Evolutionary conservation across 2,329 filamentous ascomycete species (phyloP).

Genomic region (Colletotrichum acutatum): DNA sequence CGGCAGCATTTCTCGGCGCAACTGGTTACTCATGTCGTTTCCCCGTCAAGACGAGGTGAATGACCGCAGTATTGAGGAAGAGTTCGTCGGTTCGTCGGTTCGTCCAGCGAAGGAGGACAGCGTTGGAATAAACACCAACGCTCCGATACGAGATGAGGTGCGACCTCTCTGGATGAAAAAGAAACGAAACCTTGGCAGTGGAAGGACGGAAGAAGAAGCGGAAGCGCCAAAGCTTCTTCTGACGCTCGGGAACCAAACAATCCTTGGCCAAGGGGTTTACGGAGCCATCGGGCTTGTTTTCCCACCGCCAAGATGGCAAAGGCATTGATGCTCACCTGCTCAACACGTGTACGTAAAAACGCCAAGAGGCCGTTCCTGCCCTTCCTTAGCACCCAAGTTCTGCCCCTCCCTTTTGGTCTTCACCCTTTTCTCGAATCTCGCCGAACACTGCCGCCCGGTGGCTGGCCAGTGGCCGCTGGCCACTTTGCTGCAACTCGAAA

Average conservation of each 20-base stretch:
- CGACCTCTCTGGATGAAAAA: neutral
- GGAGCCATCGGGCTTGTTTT: constrained; percentile 9
- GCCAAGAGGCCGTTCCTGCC: constrained; percentile 17
- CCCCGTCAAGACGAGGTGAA: constrained; percentile 1
- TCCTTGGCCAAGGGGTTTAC: neutral
- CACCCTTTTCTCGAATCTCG: neutral
- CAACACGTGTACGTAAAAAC: constrained; percentile 20
- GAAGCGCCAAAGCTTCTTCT: neutral
- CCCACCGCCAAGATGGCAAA: neutral
- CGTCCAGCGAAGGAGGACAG: neutral
- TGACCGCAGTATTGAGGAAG: neutral
- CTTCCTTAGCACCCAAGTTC: neutral
- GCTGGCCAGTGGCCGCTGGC: neutral
- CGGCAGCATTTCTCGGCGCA: constrained; percentile 31
- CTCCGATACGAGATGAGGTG: neutral
- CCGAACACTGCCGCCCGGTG: neutral
- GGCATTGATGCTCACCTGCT: constrained; percentile 4
- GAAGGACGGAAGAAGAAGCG: constrained; percentile 15
- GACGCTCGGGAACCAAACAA: constrained; percentile 2
- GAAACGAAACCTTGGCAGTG: neutral
- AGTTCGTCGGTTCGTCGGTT: neutral
- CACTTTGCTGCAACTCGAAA: neutral
- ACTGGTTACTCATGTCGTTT: constrained; percentile 27
- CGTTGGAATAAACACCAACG: neutral
- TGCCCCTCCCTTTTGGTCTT: neutral